These are phyloP conservation scores for Arabidopsis lyrata DNA, from an alignment of 441 rosid species.

Conservation along the genomic window DNA sequence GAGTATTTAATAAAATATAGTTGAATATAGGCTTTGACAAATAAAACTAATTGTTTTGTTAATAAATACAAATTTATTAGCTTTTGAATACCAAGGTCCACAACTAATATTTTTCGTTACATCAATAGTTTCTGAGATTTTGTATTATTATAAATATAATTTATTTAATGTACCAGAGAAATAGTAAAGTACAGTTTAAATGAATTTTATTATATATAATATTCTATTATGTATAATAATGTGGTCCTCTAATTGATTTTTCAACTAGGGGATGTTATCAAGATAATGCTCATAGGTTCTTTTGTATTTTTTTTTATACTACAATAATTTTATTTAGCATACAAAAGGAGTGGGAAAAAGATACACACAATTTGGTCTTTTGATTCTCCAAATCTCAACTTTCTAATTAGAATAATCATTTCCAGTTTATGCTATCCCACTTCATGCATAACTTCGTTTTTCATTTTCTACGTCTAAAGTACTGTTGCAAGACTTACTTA, in stretches of 20 bases:
- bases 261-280: slow-evolving; percentile 34
- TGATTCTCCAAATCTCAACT: slow-evolving; percentile 45
- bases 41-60: neutral
- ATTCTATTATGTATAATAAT: slow-evolving; percentile 9
- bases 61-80: neutral
- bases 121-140: neutral
- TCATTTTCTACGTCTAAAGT: slow-evolving; percentile 1
- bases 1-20: neutral
- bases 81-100: neutral
- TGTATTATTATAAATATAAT: neutral
- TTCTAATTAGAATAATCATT: slow-evolving; percentile 34
- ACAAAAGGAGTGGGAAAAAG: slow-evolving; percentile 31
- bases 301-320: neutral
- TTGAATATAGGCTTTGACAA: neutral
- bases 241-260: slow-evolving; percentile 56
- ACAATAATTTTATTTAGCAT: neutral
- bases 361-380: slow-evolving; percentile 35
- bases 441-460: slow-evolving; percentile 19
- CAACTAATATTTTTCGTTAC: neutral
- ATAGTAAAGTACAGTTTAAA: neutral
- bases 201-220: neutral
- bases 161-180: neutral
- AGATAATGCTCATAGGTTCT: slow-evolving; percentile 29
- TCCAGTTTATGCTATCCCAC: slow-evolving; percentile 40
- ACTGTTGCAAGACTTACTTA: neutral